These are phyloP conservation scores for Colletotrichum sp. DNA, from an alignment of 2,329 filamentous ascomycete genomes.

Conservation along the genomic window DNA sequence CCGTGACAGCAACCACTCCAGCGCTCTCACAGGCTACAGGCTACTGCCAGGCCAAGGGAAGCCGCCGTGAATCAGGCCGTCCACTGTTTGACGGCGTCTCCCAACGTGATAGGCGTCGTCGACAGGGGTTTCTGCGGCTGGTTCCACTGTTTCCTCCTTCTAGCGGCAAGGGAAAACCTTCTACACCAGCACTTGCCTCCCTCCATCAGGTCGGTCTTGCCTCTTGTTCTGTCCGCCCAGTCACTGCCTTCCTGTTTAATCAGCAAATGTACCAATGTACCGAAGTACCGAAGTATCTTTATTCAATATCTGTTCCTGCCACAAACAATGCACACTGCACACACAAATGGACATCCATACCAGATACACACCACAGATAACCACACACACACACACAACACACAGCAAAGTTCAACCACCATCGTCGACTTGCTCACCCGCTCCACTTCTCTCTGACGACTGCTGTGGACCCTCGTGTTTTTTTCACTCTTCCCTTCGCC, in stretches of 20 bases:
- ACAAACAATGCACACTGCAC: background rate
- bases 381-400: background rate
- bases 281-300: background rate
- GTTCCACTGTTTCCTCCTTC: background rate
- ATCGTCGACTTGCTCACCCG: background rate
- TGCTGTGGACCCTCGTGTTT: constrained; percentile 16
- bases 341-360: background rate
- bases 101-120: background rate
- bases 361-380: background rate
- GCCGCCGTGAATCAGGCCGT: background rate
- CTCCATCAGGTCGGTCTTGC: background rate
- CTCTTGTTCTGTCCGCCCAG: background rate
- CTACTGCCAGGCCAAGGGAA: background rate
- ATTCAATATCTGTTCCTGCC: background rate
- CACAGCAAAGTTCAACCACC: background rate
- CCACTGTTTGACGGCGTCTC: background rate
- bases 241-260: background rate
- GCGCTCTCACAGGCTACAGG: background rate
- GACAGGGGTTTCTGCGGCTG: background rate
- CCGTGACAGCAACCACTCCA: background rate
- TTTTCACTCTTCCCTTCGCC: background rate
- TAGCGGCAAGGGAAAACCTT: background rate
- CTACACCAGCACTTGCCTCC: background rate
- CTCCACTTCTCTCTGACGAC: constrained; percentile 21
- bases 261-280: background rate